phyloP scores from a whole-genome alignment of 2,329 filamentous ascomycete species.

The Scedosporium dehoogii region DNA sequence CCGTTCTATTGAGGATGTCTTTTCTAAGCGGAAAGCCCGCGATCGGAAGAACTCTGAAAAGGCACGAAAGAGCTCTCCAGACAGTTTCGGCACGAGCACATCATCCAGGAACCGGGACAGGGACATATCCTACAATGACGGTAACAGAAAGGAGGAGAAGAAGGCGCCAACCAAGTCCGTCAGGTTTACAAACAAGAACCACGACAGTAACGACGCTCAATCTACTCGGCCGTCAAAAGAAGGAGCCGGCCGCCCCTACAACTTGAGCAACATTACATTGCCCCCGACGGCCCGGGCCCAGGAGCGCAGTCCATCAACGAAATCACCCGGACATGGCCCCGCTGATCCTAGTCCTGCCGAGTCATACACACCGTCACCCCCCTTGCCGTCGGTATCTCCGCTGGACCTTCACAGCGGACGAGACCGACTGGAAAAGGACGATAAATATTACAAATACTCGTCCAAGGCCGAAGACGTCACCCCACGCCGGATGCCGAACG shows the following conservation, averaged over 20 bases:
- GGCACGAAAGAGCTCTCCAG: not conserved
- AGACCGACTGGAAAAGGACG: not conserved
- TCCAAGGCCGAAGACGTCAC: not conserved
- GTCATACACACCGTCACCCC: not conserved
- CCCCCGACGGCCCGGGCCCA: not conserved
- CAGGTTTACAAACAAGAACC: not conserved
- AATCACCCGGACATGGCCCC: not conserved
- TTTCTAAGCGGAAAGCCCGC: not conserved
- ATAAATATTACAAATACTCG: not conserved
- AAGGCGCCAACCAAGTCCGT: not conserved
- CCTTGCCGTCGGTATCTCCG: not conserved
- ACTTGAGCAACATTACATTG: not conserved
- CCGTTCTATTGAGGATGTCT: conserved; percentile 39
- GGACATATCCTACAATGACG: not conserved
- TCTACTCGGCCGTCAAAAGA: not conserved
- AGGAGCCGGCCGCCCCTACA: not conserved
- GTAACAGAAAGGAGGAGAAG: not conserved
- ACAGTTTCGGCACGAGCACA: not conserved
- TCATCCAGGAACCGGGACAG: not conserved
- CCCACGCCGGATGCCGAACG: not conserved
- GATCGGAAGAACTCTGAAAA: not conserved
- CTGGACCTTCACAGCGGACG: not conserved
- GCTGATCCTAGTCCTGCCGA: not conserved
- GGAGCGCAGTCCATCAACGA: not conserved
- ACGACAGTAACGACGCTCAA: not conserved